Conservation (phyloP, 202 grass and related monocot species). For the Carex sylvatica region DNA sequence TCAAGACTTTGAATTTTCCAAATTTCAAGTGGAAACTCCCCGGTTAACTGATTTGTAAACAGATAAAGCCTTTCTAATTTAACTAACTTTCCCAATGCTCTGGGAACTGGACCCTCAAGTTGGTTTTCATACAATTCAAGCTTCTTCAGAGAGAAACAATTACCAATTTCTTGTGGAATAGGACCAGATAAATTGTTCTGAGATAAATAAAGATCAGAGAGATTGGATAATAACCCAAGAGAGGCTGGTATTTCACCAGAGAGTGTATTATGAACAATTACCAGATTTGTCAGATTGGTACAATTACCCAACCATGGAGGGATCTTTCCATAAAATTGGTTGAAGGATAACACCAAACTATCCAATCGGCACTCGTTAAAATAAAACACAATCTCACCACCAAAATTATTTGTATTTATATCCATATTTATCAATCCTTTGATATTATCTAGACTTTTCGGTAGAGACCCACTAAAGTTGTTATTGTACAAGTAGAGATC, state of each 20-base stretch:
- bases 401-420: constrained; percentile 46
- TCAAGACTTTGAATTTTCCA: constrained; percentile 62
- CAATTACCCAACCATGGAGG: constrained; percentile 54
- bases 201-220: constrained; percentile 52
- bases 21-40: constrained; percentile 69
- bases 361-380: constrained; percentile 52
- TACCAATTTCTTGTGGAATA: constrained; percentile 47
- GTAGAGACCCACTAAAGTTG: constrained; percentile 59
- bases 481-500: constrained; percentile 47
- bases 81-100: constrained; percentile 47
- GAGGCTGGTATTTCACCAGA: constrained; percentile 49
- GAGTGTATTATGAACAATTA: constrained; percentile 39
- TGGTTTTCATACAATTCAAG: constrained; percentile 62
- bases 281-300: constrained; percentile 37
- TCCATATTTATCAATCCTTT: constrained; percentile 45
- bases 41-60: constrained; percentile 46
- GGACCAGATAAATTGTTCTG: constrained; percentile 61
- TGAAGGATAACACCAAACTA: constrained; percentile 43
- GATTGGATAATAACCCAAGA: constrained; percentile 45
- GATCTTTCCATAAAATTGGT: constrained; percentile 47
- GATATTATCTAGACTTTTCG: constrained; percentile 40
- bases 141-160: constrained; percentile 33
- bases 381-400: constrained; percentile 47
- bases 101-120: constrained; percentile 53
- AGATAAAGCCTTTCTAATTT: constrained; percentile 44